Evolutionary conservation across 148 eudicot species (phyloP), one percentile per base, ranked within the genome.

Genomic region (Nepenthes gracilis): DNA sequence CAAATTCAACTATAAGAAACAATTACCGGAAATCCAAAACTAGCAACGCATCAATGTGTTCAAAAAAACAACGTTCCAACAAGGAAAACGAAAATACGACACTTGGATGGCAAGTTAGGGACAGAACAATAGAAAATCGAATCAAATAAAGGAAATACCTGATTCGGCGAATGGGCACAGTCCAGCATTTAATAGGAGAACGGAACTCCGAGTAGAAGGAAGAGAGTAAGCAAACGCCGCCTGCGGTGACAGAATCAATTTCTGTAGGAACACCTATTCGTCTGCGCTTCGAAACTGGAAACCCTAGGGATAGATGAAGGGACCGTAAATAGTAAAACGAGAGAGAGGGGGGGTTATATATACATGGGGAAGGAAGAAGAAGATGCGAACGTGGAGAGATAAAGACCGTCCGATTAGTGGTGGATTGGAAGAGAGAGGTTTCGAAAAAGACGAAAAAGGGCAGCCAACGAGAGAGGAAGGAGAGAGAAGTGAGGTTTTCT

Each of bases 291-390:
- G 58, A 38, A 59, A 23, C 23, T 23, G 23, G 23, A 23, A 83
- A 83, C 84, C 82, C 87, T 77, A 77, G 78, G 75, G 59, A 58
- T 23, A 23, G 23, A 23, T 43, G 64, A 55, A 60, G 58, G 54
- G 60, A 56, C 50, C 47, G 67, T 9, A 61, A 70, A 23, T 23
- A 23, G 23, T 23, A 23, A 23, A 23, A 23, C 23, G 23, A 60
- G 72, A 56, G 32, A 33, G 33, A 50, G 9, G 38, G 69, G 67
- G 61, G 9, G 47, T 57, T 65, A 65, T 55, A 45, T 66, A 55
- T 48, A 65, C 14, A 47, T 54, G 36, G 45, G 64, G 60, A 47
- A 48, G 40, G 67, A 50, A n/a, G 79, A 72, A 58, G 73, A 72
- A 57, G 81, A 72, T 32, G 74, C 6, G 53, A 64, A 80, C 74